Evolutionary conservation across 2,329 filamentous ascomycete genomes (phyloP).

Genomic region (Cryphonectria carpinicola): DNA sequence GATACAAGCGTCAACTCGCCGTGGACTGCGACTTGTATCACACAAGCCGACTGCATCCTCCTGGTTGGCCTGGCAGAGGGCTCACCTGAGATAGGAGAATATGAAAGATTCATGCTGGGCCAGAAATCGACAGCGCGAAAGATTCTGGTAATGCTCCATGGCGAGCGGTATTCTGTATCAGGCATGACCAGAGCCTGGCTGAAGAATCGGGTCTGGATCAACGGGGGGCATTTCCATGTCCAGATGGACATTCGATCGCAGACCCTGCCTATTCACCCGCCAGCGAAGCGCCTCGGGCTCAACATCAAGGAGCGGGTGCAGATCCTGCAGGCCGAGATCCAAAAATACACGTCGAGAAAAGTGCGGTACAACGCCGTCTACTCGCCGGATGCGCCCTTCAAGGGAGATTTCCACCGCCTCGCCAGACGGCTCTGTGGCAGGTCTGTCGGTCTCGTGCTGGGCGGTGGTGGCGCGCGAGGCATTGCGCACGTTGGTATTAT

Average conservation of each 20-base stretch:
- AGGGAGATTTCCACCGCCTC: conserved; percentile 94
- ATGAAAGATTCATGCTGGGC: conserved; percentile 92
- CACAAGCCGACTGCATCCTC: conserved; percentile 94
- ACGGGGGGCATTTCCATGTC: conserved; percentile 95
- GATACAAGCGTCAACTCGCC: conserved; percentile 97
- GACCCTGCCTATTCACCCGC: conserved; percentile 74
- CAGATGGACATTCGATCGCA: conserved; percentile 89
- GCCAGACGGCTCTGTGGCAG: conserved; percentile 90
- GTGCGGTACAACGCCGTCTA: conserved; percentile 89
- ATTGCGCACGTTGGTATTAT: conserved; percentile 95
- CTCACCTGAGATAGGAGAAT: conserved; percentile 90
- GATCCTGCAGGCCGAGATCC: conserved; percentile 93
- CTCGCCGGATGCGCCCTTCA: conserved; percentile 88
- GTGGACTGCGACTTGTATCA: conserved; percentile 98
- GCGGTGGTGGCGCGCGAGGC: conserved; percentile 89
- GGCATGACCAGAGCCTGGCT: conserved; percentile 90
- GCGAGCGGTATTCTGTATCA: conserved; percentile 83
- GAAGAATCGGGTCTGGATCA: conserved; percentile 94
- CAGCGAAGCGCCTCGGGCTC: conserved; percentile 77
- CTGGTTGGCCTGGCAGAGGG: conserved; percentile 89
- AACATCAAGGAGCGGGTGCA: conserved; percentile 92
- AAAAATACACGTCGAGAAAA: conserved; percentile 95
- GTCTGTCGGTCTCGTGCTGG: conserved; percentile 90
- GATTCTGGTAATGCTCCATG: conserved; percentile 85
- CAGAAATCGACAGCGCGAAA: conserved; percentile 98